Percentiles rank a stretch among this genome's conserved stretches.
Evolutionary conservation across 192 early-diverging fungal species (phyloP).

Genomic region (Bifiguratus adelaidae): DNA sequence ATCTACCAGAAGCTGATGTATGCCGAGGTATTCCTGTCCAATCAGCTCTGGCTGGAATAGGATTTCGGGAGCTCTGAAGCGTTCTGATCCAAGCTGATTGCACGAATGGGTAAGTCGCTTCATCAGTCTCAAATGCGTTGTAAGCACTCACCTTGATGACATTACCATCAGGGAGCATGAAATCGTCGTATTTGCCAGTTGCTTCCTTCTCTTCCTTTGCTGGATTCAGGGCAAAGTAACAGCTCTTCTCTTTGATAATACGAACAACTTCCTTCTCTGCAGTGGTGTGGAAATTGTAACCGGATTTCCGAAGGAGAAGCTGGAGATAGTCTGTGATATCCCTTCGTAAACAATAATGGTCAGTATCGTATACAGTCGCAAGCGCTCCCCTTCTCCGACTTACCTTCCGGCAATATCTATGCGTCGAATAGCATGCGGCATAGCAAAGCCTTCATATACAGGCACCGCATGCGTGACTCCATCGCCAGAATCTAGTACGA

Average conservation of each 20-base stretch:
- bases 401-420: conserved; percentile 86
- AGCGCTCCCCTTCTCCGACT: background rate
- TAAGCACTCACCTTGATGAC: conserved; percentile 53
- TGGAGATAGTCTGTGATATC: conserved; percentile 92
- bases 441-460: conserved; percentile 94
- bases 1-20: conserved; percentile 90
- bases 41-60: conserved; percentile 92
- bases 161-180: conserved; percentile 73
- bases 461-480: conserved; percentile 94
- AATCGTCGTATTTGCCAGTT: conserved; percentile 64
- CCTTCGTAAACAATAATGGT: conserved; percentile 15
- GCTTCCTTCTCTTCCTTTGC: conserved; percentile 91
- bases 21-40: conserved; percentile 85
- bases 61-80: conserved; percentile 93
- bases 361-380: background rate
- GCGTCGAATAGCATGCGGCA: conserved; percentile 86
- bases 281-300: conserved; percentile 79
- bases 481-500: conserved; percentile 94
- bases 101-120: background rate
- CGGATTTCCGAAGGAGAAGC: conserved; percentile 84
- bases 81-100: conserved; percentile 68
- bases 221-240: conserved; percentile 85
- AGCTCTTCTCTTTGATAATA: conserved; percentile 93
- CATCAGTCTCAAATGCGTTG: background rate
- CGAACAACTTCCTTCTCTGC: conserved; percentile 95